A percentile compares a stretch with the other conserved stretches of the same genome.
Conservation (phyloP, 1,139 yeast genomes). For the Wickerhamomyces sp. region DNA sequence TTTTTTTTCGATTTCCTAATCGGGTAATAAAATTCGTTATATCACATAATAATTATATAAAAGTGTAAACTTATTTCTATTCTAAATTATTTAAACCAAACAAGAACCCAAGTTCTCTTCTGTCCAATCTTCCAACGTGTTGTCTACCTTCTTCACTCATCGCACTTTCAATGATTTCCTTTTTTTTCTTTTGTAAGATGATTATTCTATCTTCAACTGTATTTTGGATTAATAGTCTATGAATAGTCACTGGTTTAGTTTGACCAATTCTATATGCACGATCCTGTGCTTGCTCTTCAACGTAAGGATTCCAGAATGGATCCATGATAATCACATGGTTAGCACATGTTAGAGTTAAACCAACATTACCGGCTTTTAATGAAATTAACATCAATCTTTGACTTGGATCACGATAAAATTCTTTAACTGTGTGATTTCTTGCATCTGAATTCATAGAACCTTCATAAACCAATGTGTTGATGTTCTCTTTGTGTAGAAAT, state of each 20-base stretch:
- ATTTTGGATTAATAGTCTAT: constrained; percentile 58
- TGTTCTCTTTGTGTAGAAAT: constrained; percentile 43
- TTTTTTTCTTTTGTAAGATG: constrained; percentile 69
- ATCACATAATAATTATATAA: not conserved
- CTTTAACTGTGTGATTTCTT: constrained; percentile 58
- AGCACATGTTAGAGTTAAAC: constrained; percentile 88
- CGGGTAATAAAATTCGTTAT: not conserved
- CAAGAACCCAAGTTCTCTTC: constrained; percentile 69
- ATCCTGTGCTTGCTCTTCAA: constrained; percentile 95
- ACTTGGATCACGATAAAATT: constrained; percentile 55
- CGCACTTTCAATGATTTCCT: constrained; percentile 73
- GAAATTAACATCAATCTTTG: constrained; percentile 63
- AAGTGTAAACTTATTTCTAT: not conserved
- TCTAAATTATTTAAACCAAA: constrained; percentile 55
- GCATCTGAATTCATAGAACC: constrained; percentile 72
- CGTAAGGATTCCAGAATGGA: constrained; percentile 96
- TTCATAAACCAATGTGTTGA: constrained; percentile 63
- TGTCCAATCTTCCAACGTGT: constrained; percentile 59
- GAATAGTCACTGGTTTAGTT: constrained; percentile 65
- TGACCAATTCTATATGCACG: constrained; percentile 95
- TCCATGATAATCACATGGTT: constrained; percentile 86
- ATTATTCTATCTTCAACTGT: constrained; percentile 87
- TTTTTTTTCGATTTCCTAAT: not conserved
- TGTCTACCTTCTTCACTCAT: constrained; percentile 73
- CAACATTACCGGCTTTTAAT: constrained; percentile 89